A percentile compares a stretch with the other conserved stretches of the same genome.
phyloP scores from a whole-genome alignment of 2,329 filamentous ascomycete genomes.

The Penicillium italicum region DNA sequence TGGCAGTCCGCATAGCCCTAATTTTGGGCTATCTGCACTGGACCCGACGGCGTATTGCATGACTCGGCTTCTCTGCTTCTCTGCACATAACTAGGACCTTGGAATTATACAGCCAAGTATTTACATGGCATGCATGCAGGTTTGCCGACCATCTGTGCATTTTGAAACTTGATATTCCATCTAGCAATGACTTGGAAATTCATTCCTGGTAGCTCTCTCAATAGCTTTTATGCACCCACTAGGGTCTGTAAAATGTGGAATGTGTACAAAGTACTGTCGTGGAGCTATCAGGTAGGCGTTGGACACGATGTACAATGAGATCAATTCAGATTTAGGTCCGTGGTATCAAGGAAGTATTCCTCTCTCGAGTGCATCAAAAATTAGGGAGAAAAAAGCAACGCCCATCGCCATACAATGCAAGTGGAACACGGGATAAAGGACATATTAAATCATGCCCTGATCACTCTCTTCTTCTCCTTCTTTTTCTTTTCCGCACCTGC shows the following conservation, averaged over 20 bases:
- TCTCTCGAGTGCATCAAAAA: slow-evolving; percentile 8
- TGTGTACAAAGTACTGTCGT: background rate
- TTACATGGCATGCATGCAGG: background rate
- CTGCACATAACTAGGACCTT: background rate
- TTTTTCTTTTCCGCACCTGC: slow-evolving; percentile 41
- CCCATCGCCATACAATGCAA: slow-evolving; percentile 41
- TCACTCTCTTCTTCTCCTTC: slow-evolving; percentile 49
- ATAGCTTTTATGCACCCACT: background rate
- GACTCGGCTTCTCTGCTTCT: background rate
- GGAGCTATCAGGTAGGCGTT: background rate
- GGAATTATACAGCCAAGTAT: background rate
- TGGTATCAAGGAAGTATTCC: slow-evolving; percentile 10
- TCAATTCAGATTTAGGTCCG: slow-evolving; percentile 1
- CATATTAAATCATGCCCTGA: slow-evolving; percentile 35
- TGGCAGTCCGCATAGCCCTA: background rate
- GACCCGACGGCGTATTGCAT: background rate
- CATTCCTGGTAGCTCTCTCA: background rate
- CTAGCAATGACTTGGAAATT: background rate
- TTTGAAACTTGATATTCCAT: background rate
- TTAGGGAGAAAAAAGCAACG: slow-evolving; percentile 24
- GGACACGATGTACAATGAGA: slow-evolving; percentile 3
- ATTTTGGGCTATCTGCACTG: background rate
- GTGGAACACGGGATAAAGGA: slow-evolving; percentile 22
- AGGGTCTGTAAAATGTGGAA: background rate
- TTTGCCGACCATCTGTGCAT: background rate